Percentiles rank a stretch among this genome's conserved stretches.
phyloP scores from a whole-genome alignment of 148 eudicot genomes.

The Rhododendron vialii region DNA sequence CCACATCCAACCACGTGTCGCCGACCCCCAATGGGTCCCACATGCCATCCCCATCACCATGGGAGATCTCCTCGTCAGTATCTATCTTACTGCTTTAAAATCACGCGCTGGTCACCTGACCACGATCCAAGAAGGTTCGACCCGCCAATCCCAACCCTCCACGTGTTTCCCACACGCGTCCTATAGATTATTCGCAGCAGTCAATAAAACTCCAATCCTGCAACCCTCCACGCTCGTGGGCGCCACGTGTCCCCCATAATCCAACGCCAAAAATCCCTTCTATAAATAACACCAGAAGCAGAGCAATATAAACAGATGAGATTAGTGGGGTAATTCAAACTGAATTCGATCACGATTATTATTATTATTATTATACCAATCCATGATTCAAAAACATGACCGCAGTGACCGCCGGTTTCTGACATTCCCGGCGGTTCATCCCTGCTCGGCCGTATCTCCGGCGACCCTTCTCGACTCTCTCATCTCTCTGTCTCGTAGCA shows the following conservation, averaged over 20 bases:
- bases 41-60: background rate
- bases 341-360: background rate
- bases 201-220: background rate
- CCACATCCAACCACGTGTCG: slow-evolving; percentile 4
- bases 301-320: background rate
- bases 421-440: slow-evolving; percentile 62
- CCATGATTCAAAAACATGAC: slow-evolving; percentile 47
- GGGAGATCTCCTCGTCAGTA: background rate
- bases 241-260: slow-evolving; percentile 31
- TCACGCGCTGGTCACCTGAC: background rate
- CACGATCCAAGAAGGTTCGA: background rate
- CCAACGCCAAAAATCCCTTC: slow-evolving; percentile 1
- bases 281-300: background rate
- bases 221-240: background rate
- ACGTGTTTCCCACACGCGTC: slow-evolving; percentile 29
- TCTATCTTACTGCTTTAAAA: background rate
- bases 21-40: background rate
- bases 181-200: background rate
- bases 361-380: background rate
- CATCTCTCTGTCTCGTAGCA: slow-evolving; percentile 33
- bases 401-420: slow-evolving; percentile 64
- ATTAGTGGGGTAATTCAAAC: background rate
- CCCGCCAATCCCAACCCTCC: background rate
- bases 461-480: slow-evolving; percentile 50
- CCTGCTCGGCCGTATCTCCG: slow-evolving; percentile 59